These are phyloP conservation scores for Xanthoceras sorbifolium DNA, from an alignment of 345 rosid species.

Conservation along the genomic window DNA sequence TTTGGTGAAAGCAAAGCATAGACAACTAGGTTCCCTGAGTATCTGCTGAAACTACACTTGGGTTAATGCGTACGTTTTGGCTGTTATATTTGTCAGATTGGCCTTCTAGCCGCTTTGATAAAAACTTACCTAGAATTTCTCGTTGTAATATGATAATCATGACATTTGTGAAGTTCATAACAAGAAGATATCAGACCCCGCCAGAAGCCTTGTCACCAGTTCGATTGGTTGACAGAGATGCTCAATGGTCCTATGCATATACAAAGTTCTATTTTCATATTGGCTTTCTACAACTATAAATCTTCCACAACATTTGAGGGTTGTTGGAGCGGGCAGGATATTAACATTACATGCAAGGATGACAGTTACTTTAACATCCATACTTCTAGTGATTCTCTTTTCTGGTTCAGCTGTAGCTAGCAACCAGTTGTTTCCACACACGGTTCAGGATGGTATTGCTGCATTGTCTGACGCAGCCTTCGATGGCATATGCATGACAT, in stretches of 20 bases:
- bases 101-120: not conserved
- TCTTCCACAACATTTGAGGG: not conserved
- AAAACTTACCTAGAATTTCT: slow-evolving; percentile 16
- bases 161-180: slow-evolving; percentile 3
- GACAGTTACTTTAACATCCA: slow-evolving; percentile 13
- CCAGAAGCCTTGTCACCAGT: slow-evolving; percentile 14
- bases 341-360: slow-evolving; percentile 19
- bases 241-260: not conserved
- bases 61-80: not conserved
- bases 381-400: slow-evolving; percentile 23
- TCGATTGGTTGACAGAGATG: slow-evolving; percentile 2
- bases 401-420: slow-evolving; percentile 30
- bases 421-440: slow-evolving; percentile 1
- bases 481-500: slow-evolving; percentile 31
- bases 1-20: no score
- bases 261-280: slow-evolving; percentile 1
- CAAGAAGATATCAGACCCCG: not conserved
- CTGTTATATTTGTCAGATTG: not conserved
- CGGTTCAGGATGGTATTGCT: not conserved
- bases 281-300: slow-evolving; percentile 25
- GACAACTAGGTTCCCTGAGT: no score
- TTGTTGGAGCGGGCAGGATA: slow-evolving; percentile 19
- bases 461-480: not conserved
- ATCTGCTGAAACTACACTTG: no score
- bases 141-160: slow-evolving; percentile 18